Percentiles rank a stretch among this genome's conserved stretches.
Conservation (phyloP, 2,329 filamentous ascomycete genomes). For the Aureobasidium leucospermi region DNA sequence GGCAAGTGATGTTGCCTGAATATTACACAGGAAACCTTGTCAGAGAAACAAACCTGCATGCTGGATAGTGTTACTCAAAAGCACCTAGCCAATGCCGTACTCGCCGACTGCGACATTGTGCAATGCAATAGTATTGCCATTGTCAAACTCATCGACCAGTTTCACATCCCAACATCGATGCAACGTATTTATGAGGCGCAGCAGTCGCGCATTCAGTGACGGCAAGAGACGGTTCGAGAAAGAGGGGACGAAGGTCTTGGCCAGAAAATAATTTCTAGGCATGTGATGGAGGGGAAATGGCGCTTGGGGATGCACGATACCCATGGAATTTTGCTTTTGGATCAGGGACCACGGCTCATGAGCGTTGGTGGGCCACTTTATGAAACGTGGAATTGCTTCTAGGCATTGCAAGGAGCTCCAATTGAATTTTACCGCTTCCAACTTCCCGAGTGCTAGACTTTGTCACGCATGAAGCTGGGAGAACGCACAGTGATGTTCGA, state of each 20-base stretch:
- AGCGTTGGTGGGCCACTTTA: not conserved
- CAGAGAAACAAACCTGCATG: not conserved
- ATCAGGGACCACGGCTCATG: not conserved
- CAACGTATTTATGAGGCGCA: not conserved
- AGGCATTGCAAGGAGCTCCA: not conserved
- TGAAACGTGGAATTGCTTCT: not conserved
- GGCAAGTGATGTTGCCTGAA: not conserved
- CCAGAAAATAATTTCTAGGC: not conserved
- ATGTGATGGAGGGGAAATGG: not conserved
- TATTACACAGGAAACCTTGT: not conserved
- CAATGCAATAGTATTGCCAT: not conserved
- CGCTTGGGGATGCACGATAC: slow-evolving; percentile 4
- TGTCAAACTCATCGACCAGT: not conserved
- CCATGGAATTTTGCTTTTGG: not conserved
- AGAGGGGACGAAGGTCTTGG: not conserved
- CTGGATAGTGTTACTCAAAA: not conserved
- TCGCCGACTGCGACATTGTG: not conserved
- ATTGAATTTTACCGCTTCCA: not conserved
- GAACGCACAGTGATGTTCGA: too few relatives aligned
- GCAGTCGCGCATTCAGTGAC: not conserved
- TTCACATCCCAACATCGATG: not conserved
- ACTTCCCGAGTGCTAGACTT: too few relatives aligned
- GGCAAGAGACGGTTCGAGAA: not conserved
- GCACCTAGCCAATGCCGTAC: not conserved
- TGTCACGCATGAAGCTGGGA: not conserved